phyloP scores from a whole-genome alignment of 2,329 filamentous ascomycete species.

The Trichoderma brevicompactum region DNA sequence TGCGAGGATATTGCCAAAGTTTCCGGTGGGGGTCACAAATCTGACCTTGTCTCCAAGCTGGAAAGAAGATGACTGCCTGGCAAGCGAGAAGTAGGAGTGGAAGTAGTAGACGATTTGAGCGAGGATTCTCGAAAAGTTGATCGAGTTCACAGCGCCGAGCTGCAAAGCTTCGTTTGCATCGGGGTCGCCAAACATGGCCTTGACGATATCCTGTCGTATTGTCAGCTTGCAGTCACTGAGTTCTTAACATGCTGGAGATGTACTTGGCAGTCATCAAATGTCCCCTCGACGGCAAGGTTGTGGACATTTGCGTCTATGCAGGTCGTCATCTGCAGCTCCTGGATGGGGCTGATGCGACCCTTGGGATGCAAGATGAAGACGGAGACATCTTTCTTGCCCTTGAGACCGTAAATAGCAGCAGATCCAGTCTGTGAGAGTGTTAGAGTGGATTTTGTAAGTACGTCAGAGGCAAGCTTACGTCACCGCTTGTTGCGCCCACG shows the following conservation, averaged over 20 bases:
- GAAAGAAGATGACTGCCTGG: slow-evolving; percentile 62
- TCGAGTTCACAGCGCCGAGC: slow-evolving; percentile 92
- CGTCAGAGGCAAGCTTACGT: slow-evolving; percentile 40
- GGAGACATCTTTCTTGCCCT: slow-evolving; percentile 95
- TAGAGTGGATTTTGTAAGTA: background rate
- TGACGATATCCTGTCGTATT: slow-evolving; percentile 72
- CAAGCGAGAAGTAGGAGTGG: slow-evolving; percentile 86
- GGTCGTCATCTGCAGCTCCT: slow-evolving; percentile 97
- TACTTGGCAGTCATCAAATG: slow-evolving; percentile 91
- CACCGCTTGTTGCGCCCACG: slow-evolving; percentile 83
- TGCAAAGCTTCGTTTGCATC: slow-evolving; percentile 81
- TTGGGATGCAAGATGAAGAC: slow-evolving; percentile 95
- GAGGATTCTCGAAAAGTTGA: slow-evolving; percentile 94
- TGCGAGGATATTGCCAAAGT: slow-evolving; percentile 93
- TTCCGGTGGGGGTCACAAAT: slow-evolving; percentile 91
- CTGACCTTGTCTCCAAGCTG: slow-evolving; percentile 71
- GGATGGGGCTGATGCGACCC: slow-evolving; percentile 87
- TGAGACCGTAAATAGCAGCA: slow-evolving; percentile 91
- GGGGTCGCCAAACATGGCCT: slow-evolving; percentile 86
- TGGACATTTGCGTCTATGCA: slow-evolving; percentile 90
- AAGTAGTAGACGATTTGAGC: slow-evolving; percentile 99
- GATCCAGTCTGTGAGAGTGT: slow-evolving; percentile 67
- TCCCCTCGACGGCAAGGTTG: slow-evolving; percentile 86
- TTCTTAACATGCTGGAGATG: background rate
- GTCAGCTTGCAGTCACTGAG: background rate